Evolutionary conservation across 768 basidiomycete species (phyloP).

Genomic region (Kwoniella bestiolae): DNA sequence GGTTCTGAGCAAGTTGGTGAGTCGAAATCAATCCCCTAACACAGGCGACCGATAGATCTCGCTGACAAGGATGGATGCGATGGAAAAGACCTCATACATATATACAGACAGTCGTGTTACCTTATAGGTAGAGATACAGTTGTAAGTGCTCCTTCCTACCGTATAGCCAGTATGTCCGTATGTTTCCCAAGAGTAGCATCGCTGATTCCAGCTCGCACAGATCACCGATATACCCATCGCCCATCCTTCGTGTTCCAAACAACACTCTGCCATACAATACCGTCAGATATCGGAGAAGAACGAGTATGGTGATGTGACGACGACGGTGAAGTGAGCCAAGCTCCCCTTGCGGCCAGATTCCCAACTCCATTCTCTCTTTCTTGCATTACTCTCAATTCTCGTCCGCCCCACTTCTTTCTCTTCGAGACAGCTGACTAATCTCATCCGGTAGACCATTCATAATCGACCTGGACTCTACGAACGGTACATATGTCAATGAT

Average conservation of each 20-base stretch:
- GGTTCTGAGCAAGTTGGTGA: constrained; percentile 87
- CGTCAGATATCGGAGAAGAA: constrained; percentile 84
- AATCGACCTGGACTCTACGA: constrained; percentile 98
- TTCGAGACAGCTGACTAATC: not conserved
- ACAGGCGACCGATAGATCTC: too few species aligned
- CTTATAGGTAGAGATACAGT: constrained; percentile 86
- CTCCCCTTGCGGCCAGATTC: not conserved
- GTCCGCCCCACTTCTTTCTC: too few species aligned
- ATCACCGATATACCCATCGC: constrained; percentile 75
- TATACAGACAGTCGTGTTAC: constrained; percentile 92
- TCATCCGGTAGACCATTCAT: constrained; percentile 77
- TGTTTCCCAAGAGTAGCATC: too few species aligned
- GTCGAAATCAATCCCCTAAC: too few species aligned
- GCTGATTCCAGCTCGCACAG: constrained; percentile 33
- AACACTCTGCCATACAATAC: constrained; percentile 97
- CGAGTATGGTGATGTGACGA: constrained; percentile 78
- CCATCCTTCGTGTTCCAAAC: constrained; percentile 97
- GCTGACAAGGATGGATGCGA: too few species aligned
- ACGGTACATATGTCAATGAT: constrained; percentile 90
- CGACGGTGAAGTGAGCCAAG: constrained; percentile 75
- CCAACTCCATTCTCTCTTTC: not conserved
- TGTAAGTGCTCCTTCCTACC: too few species aligned
- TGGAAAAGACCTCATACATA: constrained; percentile 78
- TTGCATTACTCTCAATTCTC: not conserved
- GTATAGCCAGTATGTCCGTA: too few species aligned